Base-by-base conservation (phyloP, 2,329 filamentous ascomycete genomes). In the Trichoderma sp. region DNA sequence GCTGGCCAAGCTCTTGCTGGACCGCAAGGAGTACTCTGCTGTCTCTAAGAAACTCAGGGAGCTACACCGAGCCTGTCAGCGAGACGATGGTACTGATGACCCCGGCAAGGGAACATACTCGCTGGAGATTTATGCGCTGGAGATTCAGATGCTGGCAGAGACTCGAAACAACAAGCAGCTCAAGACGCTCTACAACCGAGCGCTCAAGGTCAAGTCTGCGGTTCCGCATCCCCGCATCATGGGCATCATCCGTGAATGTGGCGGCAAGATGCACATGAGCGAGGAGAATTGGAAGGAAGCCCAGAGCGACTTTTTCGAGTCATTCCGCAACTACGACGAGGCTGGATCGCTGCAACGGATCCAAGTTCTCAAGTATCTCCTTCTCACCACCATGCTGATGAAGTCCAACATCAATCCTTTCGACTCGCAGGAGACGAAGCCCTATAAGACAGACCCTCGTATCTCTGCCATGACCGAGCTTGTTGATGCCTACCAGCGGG, bases 251-350 rank as follows among this genome's bases (percentile, higher is more conserved):
- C 92, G 95, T 69, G 96, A 99, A 84, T 99, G 96, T 80, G 96
- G 96, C 78, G 96, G 96, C 77, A 99, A 99, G 86, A 99, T 99
- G 96, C 95, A 98, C 84, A 98, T 99, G 96, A 96, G 93, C 81
- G 96, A 99, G 86, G 96, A 98, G 84, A 98, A 98, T 81, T 99
- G 96, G 96, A 94, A 96, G 80, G 93, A 95, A 78, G 96, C 96
- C 1, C 95, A 98, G 82, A 95, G 91, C 77, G 96, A 98, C 84
- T 99, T 99, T 82, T 98, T 98, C 81, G 96, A 99, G 81, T 97
- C 95, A 1, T 99, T 99, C 85, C 93, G 95, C 71, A 98, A 98
- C 84, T 99, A 98, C 83, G 96, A 99, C 80, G 96, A 99, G 85
- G 96, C 96, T 53, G 96, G 96, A 59, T 98, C 95, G 30, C 88